A percentile compares a stretch with the other conserved stretches of the same genome.
Evolutionary conservation across 2,329 filamentous ascomycete genomes (phyloP).

Genomic region (Aspergillus flavus): DNA sequence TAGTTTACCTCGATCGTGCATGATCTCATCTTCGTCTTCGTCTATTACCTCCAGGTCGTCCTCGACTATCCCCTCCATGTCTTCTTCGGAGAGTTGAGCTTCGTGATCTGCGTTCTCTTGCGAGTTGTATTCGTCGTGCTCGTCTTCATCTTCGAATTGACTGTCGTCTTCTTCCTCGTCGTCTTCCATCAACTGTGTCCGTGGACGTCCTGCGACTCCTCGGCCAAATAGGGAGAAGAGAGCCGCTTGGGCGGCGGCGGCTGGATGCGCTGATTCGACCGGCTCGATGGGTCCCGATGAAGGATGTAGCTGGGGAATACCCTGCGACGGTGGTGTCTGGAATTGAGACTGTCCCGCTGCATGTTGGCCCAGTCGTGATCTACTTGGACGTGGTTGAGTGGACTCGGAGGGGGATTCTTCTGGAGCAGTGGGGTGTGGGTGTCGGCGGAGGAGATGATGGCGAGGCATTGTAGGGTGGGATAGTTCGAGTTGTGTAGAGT

Average conservation of each 20-base stretch:
- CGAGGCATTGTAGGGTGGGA: slow-evolving; percentile 24
- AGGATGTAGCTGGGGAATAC: slow-evolving; percentile 29
- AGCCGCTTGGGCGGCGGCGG: slow-evolving; percentile 25
- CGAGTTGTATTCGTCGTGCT: slow-evolving; percentile 2
- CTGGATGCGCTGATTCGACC: slow-evolving; percentile 24
- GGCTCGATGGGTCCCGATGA: slow-evolving; percentile 30
- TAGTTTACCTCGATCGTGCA: slow-evolving; percentile 36
- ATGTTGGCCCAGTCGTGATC: slow-evolving; percentile 16
- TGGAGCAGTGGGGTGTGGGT: slow-evolving; percentile 10
- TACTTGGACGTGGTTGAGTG: slow-evolving; percentile 13
- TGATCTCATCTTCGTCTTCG: slow-evolving; percentile 36
- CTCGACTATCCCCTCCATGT: slow-evolving; percentile 20
- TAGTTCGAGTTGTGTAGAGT: not conserved
- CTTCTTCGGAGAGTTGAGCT: slow-evolving; percentile 24
- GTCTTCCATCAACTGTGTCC: slow-evolving; percentile 15
- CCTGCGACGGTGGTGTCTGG: slow-evolving; percentile 35
- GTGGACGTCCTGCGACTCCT: slow-evolving; percentile 14
- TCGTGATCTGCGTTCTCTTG: slow-evolving; percentile 13
- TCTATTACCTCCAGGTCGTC: slow-evolving; percentile 28
- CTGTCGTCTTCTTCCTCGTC: slow-evolving; percentile 24
- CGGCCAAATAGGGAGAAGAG: slow-evolving; percentile 25
- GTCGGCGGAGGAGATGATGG: slow-evolving; percentile 20
- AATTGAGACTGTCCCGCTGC: slow-evolving; percentile 26
- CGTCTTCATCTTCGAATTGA: slow-evolving; percentile 22
- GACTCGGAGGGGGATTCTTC: slow-evolving; percentile 7